These are phyloP conservation scores for Asterophora parasitica DNA, from an alignment of 768 basidiomycete species.

Conservation along the genomic window DNA sequence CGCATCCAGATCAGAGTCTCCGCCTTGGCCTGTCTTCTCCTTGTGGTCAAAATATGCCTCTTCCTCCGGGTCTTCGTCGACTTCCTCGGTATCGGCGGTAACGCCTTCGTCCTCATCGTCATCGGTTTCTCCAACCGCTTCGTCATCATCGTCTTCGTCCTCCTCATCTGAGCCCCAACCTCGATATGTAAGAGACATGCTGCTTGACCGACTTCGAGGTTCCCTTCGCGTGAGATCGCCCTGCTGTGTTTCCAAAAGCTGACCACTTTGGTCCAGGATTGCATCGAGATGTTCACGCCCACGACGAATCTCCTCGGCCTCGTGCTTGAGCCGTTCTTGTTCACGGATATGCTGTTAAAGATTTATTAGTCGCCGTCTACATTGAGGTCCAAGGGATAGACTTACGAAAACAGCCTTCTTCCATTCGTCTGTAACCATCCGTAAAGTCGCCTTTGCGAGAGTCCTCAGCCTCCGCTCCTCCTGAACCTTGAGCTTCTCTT, in stretches of 20 bases:
- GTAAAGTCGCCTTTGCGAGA: conserved; percentile 68
- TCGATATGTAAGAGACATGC: conserved; percentile 31
- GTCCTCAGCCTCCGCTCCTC: conserved; percentile 65
- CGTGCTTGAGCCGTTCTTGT: conserved; percentile 53
- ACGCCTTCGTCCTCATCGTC: conserved; percentile 20
- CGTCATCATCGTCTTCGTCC: conserved; percentile 34
- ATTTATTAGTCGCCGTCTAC: conserved; percentile 2
- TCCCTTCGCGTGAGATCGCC: conserved; percentile 56
- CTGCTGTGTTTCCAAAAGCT: conserved; percentile 81
- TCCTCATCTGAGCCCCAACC: conserved; percentile 35
- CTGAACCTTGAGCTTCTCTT: conserved; percentile 50
- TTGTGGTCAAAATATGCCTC: neutral
- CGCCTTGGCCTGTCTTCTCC: conserved; percentile 5
- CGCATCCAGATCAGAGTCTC: neutral
- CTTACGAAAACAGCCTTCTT: conserved; percentile 81
- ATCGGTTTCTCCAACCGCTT: conserved; percentile 24
- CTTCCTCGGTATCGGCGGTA: conserved; percentile 25
- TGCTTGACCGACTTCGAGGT: conserved; percentile 53
- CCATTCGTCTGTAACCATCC: conserved; percentile 76
- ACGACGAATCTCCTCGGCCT: conserved; percentile 72
- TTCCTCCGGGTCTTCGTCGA: conserved; percentile 26
- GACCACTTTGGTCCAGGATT: conserved; percentile 84
- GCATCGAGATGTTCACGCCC: conserved; percentile 88
- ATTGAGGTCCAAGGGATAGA: conserved; percentile 13
- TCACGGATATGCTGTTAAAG: conserved; percentile 64